Base-by-base conservation (phyloP, 805 yeast genomes). In the Sungouiozyma ichnusensis region DNA sequence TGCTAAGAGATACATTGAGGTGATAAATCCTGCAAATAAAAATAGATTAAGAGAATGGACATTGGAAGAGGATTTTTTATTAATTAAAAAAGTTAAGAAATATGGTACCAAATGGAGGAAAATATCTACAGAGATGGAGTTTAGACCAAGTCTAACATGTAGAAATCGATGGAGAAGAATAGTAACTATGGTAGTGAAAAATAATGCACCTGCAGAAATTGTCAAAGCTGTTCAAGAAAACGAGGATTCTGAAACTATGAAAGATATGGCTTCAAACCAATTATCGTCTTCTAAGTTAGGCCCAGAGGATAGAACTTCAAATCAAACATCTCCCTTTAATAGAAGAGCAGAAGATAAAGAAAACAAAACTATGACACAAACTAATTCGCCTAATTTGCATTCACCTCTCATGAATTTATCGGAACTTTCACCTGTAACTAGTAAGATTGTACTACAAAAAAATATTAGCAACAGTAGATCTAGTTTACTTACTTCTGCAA, bases 101-200 rank as follows among this genome's bases (percentile, higher is more conserved):
- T 74, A 77, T 56, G 96, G 96, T 27, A 85, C 96, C 0, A 81
- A 83, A 56, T 88, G 97, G 97, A 73, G 92, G 52, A 76, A 81
- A 1, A 82, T 88, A 1, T 77, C 94, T 1, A 55, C 64, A 35
- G 79, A 76, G 38, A 75, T 88, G 70, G 71, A 74, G 34, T 81
- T 88, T 36, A 67, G 97, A 43, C 94, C 97, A 4, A 79, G 92
- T 47, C 71, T 88, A 44, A 85, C 95, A 0, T 87, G 96, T 59
- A 69, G 97, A 47, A 88, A 88, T 62, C 71, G 96, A 47, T 88
- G 96, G 96, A 73, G 96, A 51, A 86, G 84, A 54, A 74, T 85
- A 29, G 81, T 82, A 44, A 81, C 88, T 1, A 78, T 77, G 49
- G 85, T 82, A 33, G 85, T 78, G 3, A 63, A 84, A 56, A 80